Percentiles rank a stretch among this genome's conserved stretches.
Evolutionary conservation across 768 basidiomycete species (phyloP).

Genomic region (Cystobasidium ongulense): DNA sequence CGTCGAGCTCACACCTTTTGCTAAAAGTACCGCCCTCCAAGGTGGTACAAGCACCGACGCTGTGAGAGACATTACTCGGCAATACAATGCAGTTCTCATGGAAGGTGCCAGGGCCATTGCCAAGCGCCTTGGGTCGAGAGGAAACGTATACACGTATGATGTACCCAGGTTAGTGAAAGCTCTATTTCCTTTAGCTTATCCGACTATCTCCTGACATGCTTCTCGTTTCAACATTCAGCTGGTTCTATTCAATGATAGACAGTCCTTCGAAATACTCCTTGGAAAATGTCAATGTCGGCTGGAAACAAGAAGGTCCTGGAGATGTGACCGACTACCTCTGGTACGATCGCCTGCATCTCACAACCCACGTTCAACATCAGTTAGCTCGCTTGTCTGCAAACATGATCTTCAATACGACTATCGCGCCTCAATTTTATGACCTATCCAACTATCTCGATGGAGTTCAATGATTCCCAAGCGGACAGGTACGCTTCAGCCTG

Average conservation of each 20-base stretch:
- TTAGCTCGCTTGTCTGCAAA: conserved; percentile 1
- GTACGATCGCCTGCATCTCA: background rate
- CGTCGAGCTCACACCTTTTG: conserved; percentile 9
- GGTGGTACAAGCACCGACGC: conserved; percentile 1
- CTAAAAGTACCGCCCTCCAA: background rate
- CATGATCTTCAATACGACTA: background rate
- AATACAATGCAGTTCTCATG: conserved; percentile 18
- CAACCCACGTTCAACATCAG: background rate
- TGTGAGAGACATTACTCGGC: background rate
- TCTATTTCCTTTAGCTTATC: background rate
- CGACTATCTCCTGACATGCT: background rate
- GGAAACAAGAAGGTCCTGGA: background rate
- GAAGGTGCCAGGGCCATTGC: conserved; percentile 7
- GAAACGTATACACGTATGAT: conserved; percentile 28
- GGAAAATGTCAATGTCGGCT: background rate
- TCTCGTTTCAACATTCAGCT: background rate
- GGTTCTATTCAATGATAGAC: conserved; percentile 1
- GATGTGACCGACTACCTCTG: background rate
- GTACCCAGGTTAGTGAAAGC: background rate
- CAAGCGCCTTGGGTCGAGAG: background rate
- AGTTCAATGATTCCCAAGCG: too few relatives aligned
- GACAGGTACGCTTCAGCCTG: too few relatives aligned
- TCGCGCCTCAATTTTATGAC: background rate
- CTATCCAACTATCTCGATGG: too few relatives aligned
- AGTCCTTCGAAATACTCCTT: background rate